Evolutionary conservation across 768 basidiomycete species (phyloP), one percentile per base, ranked within the genome.

Genomic region (Gelatoporia subvermispora): DNA sequence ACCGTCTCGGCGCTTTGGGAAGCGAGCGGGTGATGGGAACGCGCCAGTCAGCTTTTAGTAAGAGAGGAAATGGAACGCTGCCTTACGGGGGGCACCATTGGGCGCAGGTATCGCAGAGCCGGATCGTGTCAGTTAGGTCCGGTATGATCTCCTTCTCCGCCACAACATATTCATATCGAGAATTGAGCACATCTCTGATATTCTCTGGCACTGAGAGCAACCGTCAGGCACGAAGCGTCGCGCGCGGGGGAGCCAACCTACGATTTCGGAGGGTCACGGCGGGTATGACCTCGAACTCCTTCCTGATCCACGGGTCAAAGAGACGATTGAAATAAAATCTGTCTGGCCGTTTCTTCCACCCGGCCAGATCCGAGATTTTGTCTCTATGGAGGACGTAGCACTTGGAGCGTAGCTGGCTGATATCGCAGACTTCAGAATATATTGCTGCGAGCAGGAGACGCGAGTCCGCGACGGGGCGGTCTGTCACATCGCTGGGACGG

Each of bases 271-370:
- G 85, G 59, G 85, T 88, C 35, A 79, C 78, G 24, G 91, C 80
- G 51, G 87, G 84, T 45, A 99, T 85, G 58, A 97, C 88, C 65
- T 98, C 96, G 67, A 95, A 97, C 69, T 97, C 94, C 67, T 90
- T 89, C 73, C 95, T 93, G 70, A 97, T 91, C 68, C 95, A 97
- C 45, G 93, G 93, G 72, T 98, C 95, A 64, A 95, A 99, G 23
- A 97, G 76, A 60, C 88, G 84, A 60, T 84, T 84, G 76, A 93
- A 99, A 74, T 94, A 96, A 76, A 99, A 99, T 55, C 90, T 81
- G 68, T 99, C 95, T 2, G 89, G 86, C 38, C 84, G 78, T 67
- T 89, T 90, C 73, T 93, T 97, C 92, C 92, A 97, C 5, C 84
- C 85, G 61, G 88, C 81, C 34, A 96, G 73, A 71, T 97, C 90